phyloP scores from a whole-genome alignment of 306 rosid species.

The Trifolium dubium region DNA sequence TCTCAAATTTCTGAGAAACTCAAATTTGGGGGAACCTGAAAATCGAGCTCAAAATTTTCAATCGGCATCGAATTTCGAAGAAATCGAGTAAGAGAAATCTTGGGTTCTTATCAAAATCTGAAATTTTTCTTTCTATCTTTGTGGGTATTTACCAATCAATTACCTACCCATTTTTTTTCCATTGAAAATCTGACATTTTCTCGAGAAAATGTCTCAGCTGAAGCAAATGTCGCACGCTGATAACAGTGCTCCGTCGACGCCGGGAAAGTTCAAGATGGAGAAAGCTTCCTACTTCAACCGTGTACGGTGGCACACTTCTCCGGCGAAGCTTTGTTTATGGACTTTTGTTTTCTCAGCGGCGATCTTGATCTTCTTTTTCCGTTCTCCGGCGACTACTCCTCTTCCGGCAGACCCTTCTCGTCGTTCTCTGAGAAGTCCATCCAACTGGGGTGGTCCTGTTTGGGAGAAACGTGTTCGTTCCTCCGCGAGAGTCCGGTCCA shows the following conservation, averaged over 20 bases:
- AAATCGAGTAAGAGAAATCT: conserved; percentile 29
- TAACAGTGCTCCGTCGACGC: conserved; percentile 79
- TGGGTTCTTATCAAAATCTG: conserved; percentile 43
- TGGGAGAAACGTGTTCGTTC: conserved; percentile 88
- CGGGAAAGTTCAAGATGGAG: conserved; percentile 95
- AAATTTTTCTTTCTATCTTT: conserved; percentile 4
- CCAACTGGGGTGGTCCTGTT: conserved; percentile 82
- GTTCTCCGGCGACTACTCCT: conserved; percentile 65
- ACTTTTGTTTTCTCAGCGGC: conserved; percentile 68
- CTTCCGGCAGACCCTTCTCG: conserved; percentile 71
- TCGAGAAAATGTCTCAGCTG: conserved; percentile 53
- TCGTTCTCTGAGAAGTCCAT: conserved; percentile 67
- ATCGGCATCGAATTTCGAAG: conserved; percentile 28
- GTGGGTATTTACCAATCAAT: background rate
- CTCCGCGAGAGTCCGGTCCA: conserved; percentile 72
- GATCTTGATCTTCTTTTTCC: conserved; percentile 82
- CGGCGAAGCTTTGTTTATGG: conserved; percentile 84
- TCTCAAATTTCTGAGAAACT: conserved; percentile 26
- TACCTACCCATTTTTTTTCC: background rate
- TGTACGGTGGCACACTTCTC: conserved; percentile 74
- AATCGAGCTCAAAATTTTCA: background rate
- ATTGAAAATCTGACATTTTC: conserved; percentile 32
- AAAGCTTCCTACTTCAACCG: conserved; percentile 76
- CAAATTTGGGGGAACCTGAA: conserved; percentile 28
- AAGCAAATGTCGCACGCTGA: conserved; percentile 74